These are phyloP conservation scores for Aplosporella prunicola DNA, from an alignment of 2,329 filamentous ascomycete species.

Conservation along the genomic window DNA sequence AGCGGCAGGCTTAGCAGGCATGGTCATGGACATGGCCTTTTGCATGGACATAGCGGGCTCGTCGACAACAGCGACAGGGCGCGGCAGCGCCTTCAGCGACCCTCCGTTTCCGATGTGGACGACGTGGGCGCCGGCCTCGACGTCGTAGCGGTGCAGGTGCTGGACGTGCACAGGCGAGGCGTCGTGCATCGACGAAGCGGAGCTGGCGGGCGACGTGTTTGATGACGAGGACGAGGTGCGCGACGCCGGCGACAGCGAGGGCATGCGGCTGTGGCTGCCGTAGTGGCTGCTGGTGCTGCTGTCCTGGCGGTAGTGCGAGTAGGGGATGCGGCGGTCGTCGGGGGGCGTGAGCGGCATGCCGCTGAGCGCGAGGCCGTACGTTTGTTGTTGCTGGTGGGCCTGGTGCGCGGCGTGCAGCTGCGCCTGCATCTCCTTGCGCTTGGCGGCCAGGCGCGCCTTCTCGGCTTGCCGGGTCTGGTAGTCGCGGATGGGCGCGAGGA, in stretches of 20 bases:
- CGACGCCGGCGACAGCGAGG: constrained; percentile 40
- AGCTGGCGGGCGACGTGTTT: too few species aligned
- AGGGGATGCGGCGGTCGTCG: constrained; percentile 25
- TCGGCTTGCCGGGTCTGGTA: constrained; percentile 46
- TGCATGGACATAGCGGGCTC: too few species aligned
- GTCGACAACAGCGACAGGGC: too few species aligned
- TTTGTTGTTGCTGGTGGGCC: constrained; percentile 4
- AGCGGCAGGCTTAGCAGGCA: constrained; percentile 25
- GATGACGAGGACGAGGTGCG: constrained; percentile 26
- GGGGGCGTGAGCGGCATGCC: constrained; percentile 20
- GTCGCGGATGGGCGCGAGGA: constrained; percentile 74
- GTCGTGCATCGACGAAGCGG: constrained; percentile 15
- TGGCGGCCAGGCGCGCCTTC: constrained; percentile 38
- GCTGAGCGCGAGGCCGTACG: constrained; percentile 12
- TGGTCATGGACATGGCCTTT: constrained; percentile 6
- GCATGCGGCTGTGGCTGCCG: constrained; percentile 35
- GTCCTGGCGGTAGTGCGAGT: constrained; percentile 26
- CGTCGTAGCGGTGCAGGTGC: constrained; percentile 31
- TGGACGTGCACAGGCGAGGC: constrained; percentile 16
- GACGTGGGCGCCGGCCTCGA: constrained; percentile 32
- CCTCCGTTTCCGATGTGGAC: too few species aligned
- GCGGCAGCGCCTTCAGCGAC: constrained; percentile 21
- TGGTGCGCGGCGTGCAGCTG: constrained; percentile 5
- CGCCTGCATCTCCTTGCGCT: constrained; percentile 31
- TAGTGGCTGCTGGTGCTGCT: constrained; percentile 22